These are phyloP conservation scores for Linnemannia elongata DNA, from an alignment of 192 early-diverging fungal species.

Conservation along the genomic window DNA sequence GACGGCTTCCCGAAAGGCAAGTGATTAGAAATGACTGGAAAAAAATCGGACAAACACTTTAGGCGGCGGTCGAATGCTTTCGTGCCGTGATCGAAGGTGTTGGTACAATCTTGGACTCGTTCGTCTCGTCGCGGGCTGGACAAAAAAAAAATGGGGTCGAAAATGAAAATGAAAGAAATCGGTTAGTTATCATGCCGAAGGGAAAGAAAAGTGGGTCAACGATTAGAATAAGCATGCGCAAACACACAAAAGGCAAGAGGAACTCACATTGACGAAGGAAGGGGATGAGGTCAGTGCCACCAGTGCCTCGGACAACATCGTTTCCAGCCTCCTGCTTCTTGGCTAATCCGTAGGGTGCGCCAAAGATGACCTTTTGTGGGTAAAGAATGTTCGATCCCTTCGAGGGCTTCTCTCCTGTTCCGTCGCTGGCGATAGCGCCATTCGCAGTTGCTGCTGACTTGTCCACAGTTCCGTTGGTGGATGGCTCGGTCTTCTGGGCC, in stretches of 20 bases:
- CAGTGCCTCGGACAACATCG: conserved; percentile 79
- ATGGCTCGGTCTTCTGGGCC: background rate
- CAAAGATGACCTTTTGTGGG: conserved; percentile 41
- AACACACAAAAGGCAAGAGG: conserved; percentile 13
- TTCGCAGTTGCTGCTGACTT: background rate
- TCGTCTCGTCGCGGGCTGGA: conserved; percentile 51
- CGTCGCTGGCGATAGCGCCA: background rate
- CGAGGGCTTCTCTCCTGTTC: background rate
- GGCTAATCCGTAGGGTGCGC: conserved; percentile 64
- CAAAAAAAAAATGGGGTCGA: background rate
- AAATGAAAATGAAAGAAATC: background rate
- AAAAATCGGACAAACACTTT: background rate
- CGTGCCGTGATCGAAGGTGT: conserved; percentile 26
- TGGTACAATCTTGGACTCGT: conserved; percentile 51
- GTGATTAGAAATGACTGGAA: background rate
- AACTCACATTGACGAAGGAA: conserved; percentile 76
- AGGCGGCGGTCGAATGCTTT: conserved; percentile 16
- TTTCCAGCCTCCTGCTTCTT: conserved; percentile 68
- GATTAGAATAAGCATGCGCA: background rate
- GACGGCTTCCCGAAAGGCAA: background rate
- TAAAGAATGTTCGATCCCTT: conserved; percentile 48
- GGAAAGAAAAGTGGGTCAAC: background rate
- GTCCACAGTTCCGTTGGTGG: background rate
- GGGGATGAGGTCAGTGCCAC: conserved; percentile 90
- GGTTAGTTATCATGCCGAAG: background rate